These are phyloP conservation scores for Cucumis hystrix DNA, from an alignment of 306 rosid species.

Conservation along the genomic window DNA sequence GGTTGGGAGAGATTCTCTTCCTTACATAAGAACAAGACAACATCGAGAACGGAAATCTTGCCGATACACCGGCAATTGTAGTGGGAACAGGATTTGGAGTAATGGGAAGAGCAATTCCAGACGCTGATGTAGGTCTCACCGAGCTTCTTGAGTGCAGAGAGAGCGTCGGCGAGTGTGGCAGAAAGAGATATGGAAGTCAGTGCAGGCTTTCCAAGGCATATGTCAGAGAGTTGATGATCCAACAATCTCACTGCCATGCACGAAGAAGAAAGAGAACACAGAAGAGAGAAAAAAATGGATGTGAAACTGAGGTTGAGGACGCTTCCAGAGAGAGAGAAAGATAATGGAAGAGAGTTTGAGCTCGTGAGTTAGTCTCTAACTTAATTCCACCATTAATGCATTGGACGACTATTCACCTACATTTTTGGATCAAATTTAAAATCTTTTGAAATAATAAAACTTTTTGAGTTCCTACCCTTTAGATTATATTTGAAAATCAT, in stretches of 20 bases:
- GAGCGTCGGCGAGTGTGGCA: slow-evolving; percentile 54
- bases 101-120: slow-evolving; percentile 62
- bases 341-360: background rate
- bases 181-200: slow-evolving; percentile 34
- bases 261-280: background rate
- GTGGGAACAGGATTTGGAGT: background rate
- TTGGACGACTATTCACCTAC: background rate
- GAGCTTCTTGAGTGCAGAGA: slow-evolving; percentile 29
- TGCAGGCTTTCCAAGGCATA: slow-evolving; percentile 82
- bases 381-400: background rate
- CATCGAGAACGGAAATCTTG: slow-evolving; percentile 51
- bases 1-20: slow-evolving; percentile 35
- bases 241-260: slow-evolving; percentile 67
- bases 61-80: slow-evolving; percentile 46
- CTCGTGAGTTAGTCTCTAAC: background rate
- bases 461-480: too few species aligned
- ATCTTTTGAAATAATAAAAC: too few species aligned
- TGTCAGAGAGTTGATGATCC: slow-evolving; percentile 44
- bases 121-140: slow-evolving; percentile 41
- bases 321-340: background rate
- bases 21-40: slow-evolving; percentile 40
- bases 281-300: background rate
- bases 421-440: too few species aligned
- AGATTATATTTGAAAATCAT: too few species aligned
- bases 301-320: background rate